Evolutionary conservation across 345 rosid genomes (phyloP), one percentile per base, ranked within the genome.

Genomic region (Isatis tinctoria): DNA sequence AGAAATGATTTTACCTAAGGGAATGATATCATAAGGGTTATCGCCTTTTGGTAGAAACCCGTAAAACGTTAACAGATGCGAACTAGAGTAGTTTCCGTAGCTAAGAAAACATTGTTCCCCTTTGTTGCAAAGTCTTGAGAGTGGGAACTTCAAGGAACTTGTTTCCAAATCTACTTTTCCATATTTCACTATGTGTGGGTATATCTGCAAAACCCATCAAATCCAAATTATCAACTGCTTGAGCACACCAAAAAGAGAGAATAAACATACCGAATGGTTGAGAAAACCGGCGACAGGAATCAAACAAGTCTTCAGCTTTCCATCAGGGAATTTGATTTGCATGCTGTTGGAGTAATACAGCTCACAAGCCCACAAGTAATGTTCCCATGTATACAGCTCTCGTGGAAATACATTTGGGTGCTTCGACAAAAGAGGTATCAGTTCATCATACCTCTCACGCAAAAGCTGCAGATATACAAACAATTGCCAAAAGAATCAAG

Each of bases 331-430:
- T 76, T 82, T 83, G 73, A 91, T 76, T 84, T 90, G 91, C 93
- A 94, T 90, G 82, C 97, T 86, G 76, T 94, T 94, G 24, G 97
- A 88, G 88, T 94, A 94, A 91, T 85, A 94, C 60, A 91, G 87
- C 79, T 94, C 97, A 47, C 98, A 94, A 65, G 96, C 93, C 95
- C 96, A 94, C 72, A 91, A 78, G 79, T 85, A 94, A 30, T 86
- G 88, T 68, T 94, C 98, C 93, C 95, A 88, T 0, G 87, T 86
- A 65, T 88, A 94, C 68, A 82, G 72, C 80, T 88, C 85, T 4
- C 80, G 69, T 48, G 95, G 96, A 83, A 94, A 89, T 52, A 81
- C 52, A 72, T 88, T 77, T 7, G 76, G 81, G 67, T 87, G 74
- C 59, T 77, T 81, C 65, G 90, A 86, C 32, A 91, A 73, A 59